Conservation (phyloP, 2,329 filamentous ascomycete genomes). For the Monosporascus sp. region DNA sequence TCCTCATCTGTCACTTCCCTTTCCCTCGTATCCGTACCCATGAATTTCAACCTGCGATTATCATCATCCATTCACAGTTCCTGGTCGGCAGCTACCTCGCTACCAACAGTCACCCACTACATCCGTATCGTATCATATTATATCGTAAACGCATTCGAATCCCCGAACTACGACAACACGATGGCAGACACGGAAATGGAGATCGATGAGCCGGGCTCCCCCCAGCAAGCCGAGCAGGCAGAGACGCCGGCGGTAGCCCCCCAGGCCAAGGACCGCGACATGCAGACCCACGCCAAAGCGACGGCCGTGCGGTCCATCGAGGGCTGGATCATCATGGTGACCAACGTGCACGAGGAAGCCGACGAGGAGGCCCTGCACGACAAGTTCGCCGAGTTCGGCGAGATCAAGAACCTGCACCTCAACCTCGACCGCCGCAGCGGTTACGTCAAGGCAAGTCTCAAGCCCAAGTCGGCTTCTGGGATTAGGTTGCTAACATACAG, state of each 20-base stretch:
- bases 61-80: no score
- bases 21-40: no score
- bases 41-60: no score
- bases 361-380: conserved; percentile 80
- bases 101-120: no score
- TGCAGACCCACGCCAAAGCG: conserved; percentile 68
- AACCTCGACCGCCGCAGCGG: conserved; percentile 79
- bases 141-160: not conserved
- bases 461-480: no score
- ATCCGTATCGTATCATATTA: no score
- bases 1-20: no score
- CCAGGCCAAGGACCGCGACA: conserved; percentile 53
- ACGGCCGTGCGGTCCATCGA: conserved; percentile 82
- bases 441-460: conserved; percentile 68
- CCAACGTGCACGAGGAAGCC: conserved; percentile 83
- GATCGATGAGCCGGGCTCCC: conserved; percentile 43
- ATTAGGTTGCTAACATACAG: no score
- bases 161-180: conserved; percentile 2
- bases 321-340: conserved; percentile 84
- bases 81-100: no score
- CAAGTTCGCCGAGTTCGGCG: conserved; percentile 76
- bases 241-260: conserved; percentile 21
- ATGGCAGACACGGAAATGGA: conserved; percentile 60
- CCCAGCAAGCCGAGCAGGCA: conserved; percentile 17
- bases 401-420: conserved; percentile 82